A percentile compares a stretch with the other conserved stretches of the same genome.
phyloP scores from a whole-genome alignment of 176 grass and related monocot genomes.

The Hordeum marinum region DNA sequence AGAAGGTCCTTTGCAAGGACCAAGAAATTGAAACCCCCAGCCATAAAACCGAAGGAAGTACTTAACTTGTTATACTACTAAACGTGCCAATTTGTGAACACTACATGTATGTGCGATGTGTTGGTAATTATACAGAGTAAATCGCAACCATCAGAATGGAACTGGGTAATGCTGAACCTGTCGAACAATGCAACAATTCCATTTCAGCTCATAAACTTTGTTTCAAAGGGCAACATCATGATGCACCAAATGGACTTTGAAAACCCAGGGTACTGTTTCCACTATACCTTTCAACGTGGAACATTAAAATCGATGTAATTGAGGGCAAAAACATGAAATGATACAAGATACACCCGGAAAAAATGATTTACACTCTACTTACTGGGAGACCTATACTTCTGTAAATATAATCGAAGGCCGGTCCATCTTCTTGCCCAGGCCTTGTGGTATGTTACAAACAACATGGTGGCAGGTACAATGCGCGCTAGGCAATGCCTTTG shows the following conservation, averaged over 20 bases:
- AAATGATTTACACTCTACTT: conserved; percentile 30
- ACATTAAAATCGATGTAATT: background rate
- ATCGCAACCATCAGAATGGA: too few relatives aligned
- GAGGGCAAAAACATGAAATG: background rate
- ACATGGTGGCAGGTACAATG: conserved; percentile 10
- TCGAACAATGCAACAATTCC: background rate
- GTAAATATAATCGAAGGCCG: conserved; percentile 15
- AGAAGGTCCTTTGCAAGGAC: too few relatives aligned
- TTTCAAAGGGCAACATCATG: background rate
- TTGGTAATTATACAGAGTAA: too few relatives aligned
- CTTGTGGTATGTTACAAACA: conserved; percentile 40
- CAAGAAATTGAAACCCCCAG: too few relatives aligned
- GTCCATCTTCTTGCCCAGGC: conserved; percentile 10
- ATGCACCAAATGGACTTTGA: background rate
- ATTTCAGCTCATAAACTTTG: background rate
- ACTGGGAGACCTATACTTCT: conserved; percentile 11
- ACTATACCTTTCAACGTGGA: background rate
- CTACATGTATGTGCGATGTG: too few relatives aligned
- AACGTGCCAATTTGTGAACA: too few relatives aligned
- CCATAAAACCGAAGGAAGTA: too few relatives aligned
- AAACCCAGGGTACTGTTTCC: background rate
- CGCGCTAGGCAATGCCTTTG: background rate
- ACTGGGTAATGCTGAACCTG: background rate
- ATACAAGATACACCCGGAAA: background rate
- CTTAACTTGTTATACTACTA: too few relatives aligned